Conservation (phyloP, 2,329 filamentous ascomycete species). For the Plectosphaerella plurivora region DNA sequence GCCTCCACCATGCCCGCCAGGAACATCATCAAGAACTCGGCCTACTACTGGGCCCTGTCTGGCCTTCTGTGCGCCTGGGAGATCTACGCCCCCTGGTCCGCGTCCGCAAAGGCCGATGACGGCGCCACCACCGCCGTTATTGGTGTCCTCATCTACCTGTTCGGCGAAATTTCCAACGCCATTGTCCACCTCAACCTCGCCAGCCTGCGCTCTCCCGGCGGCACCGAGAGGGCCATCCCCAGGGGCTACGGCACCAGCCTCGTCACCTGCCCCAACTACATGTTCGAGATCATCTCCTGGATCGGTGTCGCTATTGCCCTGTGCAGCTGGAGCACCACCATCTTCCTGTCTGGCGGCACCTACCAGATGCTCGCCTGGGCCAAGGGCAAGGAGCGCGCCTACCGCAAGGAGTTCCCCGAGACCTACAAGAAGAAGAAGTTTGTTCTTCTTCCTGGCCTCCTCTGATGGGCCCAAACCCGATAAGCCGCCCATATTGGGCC, state of each 20-base stretch:
- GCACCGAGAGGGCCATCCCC: conserved; percentile 84
- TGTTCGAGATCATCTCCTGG: conserved; percentile 90
- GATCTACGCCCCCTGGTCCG: conserved; percentile 73
- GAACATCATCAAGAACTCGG: conserved; percentile 94
- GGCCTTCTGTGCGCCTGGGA: conserved; percentile 79
- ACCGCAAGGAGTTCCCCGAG: conserved; percentile 86
- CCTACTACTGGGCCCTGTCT: conserved; percentile 86
- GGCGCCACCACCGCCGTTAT: conserved; percentile 53
- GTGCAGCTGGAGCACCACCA: conserved; percentile 69
- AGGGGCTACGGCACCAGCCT: conserved; percentile 76
- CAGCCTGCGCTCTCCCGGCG: conserved; percentile 70
- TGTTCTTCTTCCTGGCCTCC: conserved; percentile 74
- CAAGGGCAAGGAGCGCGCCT: conserved; percentile 84
- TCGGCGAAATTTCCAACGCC: conserved; percentile 79
- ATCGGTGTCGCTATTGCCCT: conserved; percentile 74
- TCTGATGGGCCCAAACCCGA: conserved; percentile 36
- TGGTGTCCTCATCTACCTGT: conserved; percentile 66
- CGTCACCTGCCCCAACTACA: conserved; percentile 96
- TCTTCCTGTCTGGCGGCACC: conserved; percentile 72
- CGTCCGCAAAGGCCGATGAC: conserved; percentile 50
- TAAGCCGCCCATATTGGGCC: neutral
- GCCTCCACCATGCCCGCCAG: conserved; percentile 85
- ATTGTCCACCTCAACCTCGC: conserved; percentile 76
- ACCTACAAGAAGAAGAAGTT: conserved; percentile 94
- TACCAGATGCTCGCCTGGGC: conserved; percentile 86